Conservation (phyloP, 2,329 filamentous ascomycete genomes). For the Diaporthe sp. region DNA sequence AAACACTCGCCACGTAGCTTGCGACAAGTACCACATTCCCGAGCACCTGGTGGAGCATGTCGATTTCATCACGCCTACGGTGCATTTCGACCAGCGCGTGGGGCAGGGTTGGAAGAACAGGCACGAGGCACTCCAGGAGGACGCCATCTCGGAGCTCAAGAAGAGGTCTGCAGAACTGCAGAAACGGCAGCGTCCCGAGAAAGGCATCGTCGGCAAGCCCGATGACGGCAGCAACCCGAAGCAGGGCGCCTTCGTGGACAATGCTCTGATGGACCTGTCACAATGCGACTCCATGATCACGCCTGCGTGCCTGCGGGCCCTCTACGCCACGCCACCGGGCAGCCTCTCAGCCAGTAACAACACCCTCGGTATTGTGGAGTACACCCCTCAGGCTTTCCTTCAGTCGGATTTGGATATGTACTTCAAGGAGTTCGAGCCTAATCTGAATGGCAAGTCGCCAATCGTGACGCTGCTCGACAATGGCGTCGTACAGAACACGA, state of each 20-base stretch:
- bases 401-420: slow-evolving; percentile 63
- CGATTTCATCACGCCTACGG: slow-evolving; percentile 58
- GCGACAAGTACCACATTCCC: slow-evolving; percentile 58
- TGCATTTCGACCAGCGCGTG: slow-evolving; percentile 53
- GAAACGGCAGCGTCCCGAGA: slow-evolving; percentile 42
- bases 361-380: slow-evolving; percentile 68
- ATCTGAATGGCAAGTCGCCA: slow-evolving; percentile 57
- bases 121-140: slow-evolving; percentile 44
- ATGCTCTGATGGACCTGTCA: slow-evolving; percentile 49
- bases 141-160: slow-evolving; percentile 46
- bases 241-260: slow-evolving; percentile 48
- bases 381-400: slow-evolving; percentile 66
- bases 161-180: slow-evolving; percentile 42
- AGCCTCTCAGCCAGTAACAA: slow-evolving; percentile 55
- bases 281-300: slow-evolving; percentile 69
- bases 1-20: slow-evolving; percentile 53
- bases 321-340: slow-evolving; percentile 60
- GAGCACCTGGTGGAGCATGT: slow-evolving; percentile 52
- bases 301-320: slow-evolving; percentile 65
- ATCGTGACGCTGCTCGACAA: slow-evolving; percentile 51
- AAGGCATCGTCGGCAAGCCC: slow-evolving; percentile 49
- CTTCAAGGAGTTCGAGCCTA: slow-evolving; percentile 59
- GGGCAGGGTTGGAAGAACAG: slow-evolving; percentile 45
- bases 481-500: slow-evolving; percentile 51
- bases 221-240: slow-evolving; percentile 48